phyloP scores from a whole-genome alignment of 441 rosid genomes.

The Adansonia madagascariensis region DNA sequence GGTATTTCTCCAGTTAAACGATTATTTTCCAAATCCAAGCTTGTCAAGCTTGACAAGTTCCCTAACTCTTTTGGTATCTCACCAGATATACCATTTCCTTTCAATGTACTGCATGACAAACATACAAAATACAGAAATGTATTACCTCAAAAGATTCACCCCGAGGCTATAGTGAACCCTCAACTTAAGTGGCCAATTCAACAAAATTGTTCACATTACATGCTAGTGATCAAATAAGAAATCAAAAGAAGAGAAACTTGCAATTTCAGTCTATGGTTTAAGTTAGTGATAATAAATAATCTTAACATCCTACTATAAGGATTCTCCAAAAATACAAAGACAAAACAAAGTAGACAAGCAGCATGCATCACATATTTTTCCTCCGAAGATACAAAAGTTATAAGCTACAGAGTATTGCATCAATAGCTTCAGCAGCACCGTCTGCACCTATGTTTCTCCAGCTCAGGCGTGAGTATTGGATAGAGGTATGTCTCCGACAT shows the following conservation, averaged over 20 bases:
- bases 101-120: slow-evolving; percentile 60
- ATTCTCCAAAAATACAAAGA: not conserved
- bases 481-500: too few relatives aligned
- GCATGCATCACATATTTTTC: not conserved
- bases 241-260: not conserved
- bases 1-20: slow-evolving; percentile 77
- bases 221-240: not conserved
- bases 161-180: not conserved
- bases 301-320: not conserved
- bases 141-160: not conserved
- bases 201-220: not conserved
- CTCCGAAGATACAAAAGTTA: not conserved
- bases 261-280: not conserved
- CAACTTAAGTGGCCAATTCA: not conserved
- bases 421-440: not conserved
- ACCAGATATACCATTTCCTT: slow-evolving; percentile 88
- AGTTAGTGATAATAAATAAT: not conserved
- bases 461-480: too few relatives aligned
- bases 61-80: slow-evolving; percentile 85
- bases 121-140: not conserved
- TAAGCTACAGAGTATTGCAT: not conserved
- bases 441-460: not conserved
- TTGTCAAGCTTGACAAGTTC: slow-evolving; percentile 73
- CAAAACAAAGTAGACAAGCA: not conserved
- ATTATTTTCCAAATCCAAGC: slow-evolving; percentile 88